Conservation (phyloP, 2,329 filamentous ascomycete genomes). For the Aspergillus amoenus region DNA sequence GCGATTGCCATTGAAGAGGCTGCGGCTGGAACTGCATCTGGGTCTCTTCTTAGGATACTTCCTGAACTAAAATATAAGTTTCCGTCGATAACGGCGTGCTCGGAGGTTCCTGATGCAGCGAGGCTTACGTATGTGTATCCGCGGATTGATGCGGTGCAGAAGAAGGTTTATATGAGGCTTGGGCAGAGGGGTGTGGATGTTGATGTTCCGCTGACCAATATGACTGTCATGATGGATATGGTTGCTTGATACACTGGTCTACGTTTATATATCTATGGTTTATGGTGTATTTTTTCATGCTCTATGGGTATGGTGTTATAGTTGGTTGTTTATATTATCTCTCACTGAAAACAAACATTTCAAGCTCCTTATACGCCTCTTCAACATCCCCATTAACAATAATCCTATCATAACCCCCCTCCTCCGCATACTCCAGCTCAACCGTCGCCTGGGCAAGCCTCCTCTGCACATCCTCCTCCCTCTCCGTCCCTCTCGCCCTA, state of each 20-base stretch:
- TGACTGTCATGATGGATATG: neutral
- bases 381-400: neutral
- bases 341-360: neutral
- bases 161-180: neutral
- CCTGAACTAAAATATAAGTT: neutral
- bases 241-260: too few relatives aligned
- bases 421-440: slow-evolving; percentile 69
- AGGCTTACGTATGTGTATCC: neutral
- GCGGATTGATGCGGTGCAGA: neutral
- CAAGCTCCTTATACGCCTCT: neutral
- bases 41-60: neutral
- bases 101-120: neutral
- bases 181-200: neutral
- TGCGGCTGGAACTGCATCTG: too few relatives aligned
- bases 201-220: neutral
- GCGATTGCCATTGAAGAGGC: neutral
- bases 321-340: too few relatives aligned
- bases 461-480: slow-evolving; percentile 65
- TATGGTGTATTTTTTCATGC: too few relatives aligned
- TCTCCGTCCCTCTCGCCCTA: slow-evolving; percentile 69
- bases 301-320: too few relatives aligned
- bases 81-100: neutral
- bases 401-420: slow-evolving; percentile 56
- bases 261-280: too few relatives aligned
- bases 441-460: slow-evolving; percentile 65